Conservation (phyloP, 495 filamentous ascomycete genomes). For the Penicillium pancosmium region DNA sequence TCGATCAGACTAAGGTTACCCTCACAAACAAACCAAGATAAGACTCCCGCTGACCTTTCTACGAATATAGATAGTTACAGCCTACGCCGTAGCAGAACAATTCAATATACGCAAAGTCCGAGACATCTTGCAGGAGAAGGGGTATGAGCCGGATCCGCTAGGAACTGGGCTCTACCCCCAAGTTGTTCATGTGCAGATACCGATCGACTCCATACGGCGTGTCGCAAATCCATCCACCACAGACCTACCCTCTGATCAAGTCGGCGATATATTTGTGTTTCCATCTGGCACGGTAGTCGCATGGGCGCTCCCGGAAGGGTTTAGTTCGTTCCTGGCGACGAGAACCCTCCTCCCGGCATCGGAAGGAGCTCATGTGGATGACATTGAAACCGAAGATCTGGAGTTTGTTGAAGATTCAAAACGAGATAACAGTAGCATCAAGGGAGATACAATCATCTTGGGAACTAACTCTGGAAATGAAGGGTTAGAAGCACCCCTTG, state of each 20-base stretch:
- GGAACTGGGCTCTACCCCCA: slow-evolving; percentile 65
- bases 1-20: slow-evolving; percentile 46
- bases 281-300: slow-evolving; percentile 93
- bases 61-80: slow-evolving; percentile 64
- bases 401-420: slow-evolving; percentile 79
- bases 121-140: slow-evolving; percentile 69
- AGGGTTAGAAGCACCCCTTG: slow-evolving; percentile 13
- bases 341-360: slow-evolving; percentile 74
- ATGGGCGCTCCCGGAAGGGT: slow-evolving; percentile 77
- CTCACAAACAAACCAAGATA: background rate
- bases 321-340: slow-evolving; percentile 72
- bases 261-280: slow-evolving; percentile 94
- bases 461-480: slow-evolving; percentile 63
- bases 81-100: slow-evolving; percentile 83
- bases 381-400: slow-evolving; percentile 82
- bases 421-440: slow-evolving; percentile 75
- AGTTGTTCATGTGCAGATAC: slow-evolving; percentile 65
- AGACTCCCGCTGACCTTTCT: background rate
- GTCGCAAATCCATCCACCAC: slow-evolving; percentile 56
- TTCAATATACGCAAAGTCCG: slow-evolving; percentile 77
- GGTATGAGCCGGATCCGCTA: slow-evolving; percentile 65
- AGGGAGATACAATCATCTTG: slow-evolving; percentile 86
- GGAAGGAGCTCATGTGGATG: slow-evolving; percentile 67
- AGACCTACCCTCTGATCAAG: slow-evolving; percentile 62
- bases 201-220: slow-evolving; percentile 54